Evolutionary conservation across 495 filamentous ascomycete genomes (phyloP).

Genomic region (Cetradonia linearis): DNA sequence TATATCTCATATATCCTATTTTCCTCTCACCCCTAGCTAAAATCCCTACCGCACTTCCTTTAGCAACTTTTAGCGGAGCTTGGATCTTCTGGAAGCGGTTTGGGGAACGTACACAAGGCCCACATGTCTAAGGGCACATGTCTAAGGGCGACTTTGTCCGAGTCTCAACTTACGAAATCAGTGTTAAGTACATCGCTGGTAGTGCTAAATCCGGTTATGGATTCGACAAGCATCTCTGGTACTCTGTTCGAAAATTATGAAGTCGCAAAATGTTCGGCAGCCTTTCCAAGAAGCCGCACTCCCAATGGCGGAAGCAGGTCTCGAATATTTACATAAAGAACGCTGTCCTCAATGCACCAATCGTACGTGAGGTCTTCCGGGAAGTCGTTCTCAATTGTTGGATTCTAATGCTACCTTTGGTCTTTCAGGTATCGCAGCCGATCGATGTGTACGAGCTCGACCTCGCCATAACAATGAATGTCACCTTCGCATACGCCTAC

Average conservation of each 20-base stretch:
- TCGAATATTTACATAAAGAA: not conserved
- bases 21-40: too few relatives aligned
- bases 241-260: not conserved
- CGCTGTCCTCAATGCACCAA: not conserved
- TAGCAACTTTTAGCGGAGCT: too few relatives aligned
- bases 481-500: not conserved
- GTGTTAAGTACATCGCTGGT: not conserved
- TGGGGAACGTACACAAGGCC: too few relatives aligned
- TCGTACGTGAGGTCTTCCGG: not conserved
- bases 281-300: not conserved
- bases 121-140: too few relatives aligned
- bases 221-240: not conserved
- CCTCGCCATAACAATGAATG: not conserved
- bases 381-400: not conserved
- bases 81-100: too few relatives aligned
- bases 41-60: too few relatives aligned
- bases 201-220: not conserved
- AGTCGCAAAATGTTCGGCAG: not conserved
- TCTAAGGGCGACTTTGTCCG: too few relatives aligned
- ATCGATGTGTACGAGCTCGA: not conserved
- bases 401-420: not conserved
- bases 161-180: not conserved
- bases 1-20: too few relatives aligned
- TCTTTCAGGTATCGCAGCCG: not conserved
- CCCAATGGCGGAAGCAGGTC: not conserved